Evolutionary conservation across 1,284 basidiomycete species (phyloP).

Genomic region (Ceratobasidium sp.): DNA sequence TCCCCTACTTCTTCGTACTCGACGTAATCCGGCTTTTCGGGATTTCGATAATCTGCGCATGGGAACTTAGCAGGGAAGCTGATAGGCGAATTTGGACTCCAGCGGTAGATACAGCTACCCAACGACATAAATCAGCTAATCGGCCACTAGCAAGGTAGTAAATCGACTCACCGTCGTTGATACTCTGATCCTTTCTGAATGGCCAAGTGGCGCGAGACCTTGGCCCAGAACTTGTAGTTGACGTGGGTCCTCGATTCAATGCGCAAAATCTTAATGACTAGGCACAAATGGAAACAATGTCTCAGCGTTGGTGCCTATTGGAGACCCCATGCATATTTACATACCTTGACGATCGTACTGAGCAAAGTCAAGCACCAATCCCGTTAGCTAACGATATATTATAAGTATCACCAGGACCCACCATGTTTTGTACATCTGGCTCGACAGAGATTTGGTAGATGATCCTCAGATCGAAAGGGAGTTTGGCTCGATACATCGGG

Average conservation of each 20-base stretch:
- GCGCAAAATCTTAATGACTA: conserved; percentile 13
- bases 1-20: neutral
- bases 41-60: neutral
- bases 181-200: neutral
- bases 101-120: neutral
- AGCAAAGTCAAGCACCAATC: neutral
- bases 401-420: neutral
- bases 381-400: too few relatives aligned
- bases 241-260: neutral
- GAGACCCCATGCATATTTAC: neutral
- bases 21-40: neutral
- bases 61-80: neutral
- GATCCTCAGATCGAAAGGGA: neutral
- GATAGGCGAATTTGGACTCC: neutral
- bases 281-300: neutral
- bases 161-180: neutral
- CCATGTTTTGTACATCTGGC: neutral
- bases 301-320: too few relatives aligned
- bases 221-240: conserved; percentile 22
- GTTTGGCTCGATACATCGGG: conserved; percentile 22
- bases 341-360: neutral
- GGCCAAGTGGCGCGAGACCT: neutral
- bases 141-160: too few relatives aligned
- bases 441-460: conserved; percentile 5
- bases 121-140: neutral